phyloP scores from a whole-genome alignment of 331 rosid genomes.

The Malus hybrid region DNA sequence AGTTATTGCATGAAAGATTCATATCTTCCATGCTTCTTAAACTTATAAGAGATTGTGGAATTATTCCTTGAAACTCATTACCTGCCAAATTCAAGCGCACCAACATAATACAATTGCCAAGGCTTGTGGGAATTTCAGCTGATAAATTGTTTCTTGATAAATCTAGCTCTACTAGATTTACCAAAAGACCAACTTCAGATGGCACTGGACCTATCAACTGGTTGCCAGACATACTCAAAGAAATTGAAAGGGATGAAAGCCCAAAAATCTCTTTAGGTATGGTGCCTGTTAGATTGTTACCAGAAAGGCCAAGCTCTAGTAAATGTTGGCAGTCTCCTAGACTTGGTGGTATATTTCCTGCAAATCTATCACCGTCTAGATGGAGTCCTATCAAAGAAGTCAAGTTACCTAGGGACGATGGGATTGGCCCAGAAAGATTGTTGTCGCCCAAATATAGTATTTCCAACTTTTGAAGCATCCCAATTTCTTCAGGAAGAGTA shows the following conservation, averaged over 20 bases:
- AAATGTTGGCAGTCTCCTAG: background rate
- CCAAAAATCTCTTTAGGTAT: conserved; percentile 16
- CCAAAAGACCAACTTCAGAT: background rate
- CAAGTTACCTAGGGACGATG: background rate
- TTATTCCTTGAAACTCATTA: background rate
- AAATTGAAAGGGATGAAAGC: background rate
- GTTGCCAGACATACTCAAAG: background rate
- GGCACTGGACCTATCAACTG: background rate
- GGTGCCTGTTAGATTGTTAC: background rate
- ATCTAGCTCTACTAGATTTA: background rate
- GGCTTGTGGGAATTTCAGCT: background rate
- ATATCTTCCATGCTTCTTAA: background rate
- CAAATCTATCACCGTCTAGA: background rate
- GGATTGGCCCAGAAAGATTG: background rate
- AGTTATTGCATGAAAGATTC: background rate
- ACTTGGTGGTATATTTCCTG: background rate
- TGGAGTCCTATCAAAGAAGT: background rate
- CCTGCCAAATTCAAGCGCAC: background rate
- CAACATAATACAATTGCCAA: background rate
- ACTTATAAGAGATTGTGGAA: background rate
- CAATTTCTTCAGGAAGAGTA: background rate
- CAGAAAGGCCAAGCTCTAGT: background rate
- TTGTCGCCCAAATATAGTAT: background rate
- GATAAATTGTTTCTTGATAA: background rate
- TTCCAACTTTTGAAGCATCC: background rate